phyloP scores from a whole-genome alignment of 2,329 filamentous ascomycete species.

The Fusarium musae region DNA sequence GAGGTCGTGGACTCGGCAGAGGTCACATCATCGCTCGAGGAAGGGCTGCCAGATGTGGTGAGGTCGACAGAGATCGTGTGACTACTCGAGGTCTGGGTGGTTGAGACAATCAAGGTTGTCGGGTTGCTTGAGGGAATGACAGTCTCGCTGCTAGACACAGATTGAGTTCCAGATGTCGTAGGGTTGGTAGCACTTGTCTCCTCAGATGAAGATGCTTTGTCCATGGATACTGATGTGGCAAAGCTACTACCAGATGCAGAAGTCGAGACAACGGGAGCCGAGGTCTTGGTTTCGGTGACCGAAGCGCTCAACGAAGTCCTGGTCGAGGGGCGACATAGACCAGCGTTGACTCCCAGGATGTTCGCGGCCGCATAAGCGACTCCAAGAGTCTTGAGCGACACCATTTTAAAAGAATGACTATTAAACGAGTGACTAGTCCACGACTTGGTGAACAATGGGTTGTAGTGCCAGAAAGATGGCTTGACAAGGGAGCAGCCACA shows the following conservation, averaged over 20 bases:
- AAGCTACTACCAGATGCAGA: neutral
- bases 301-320: neutral
- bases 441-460: neutral
- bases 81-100: neutral
- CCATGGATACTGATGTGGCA: fast-evolving
- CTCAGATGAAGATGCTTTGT: fast-evolving
- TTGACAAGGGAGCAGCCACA: too few species aligned
- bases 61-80: neutral
- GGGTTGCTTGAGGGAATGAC: neutral
- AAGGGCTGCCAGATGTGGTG: neutral
- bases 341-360: neutral
- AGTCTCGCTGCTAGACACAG: neutral
- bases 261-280: neutral
- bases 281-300: neutral
- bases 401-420: slow-evolving; percentile 11
- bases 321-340: neutral
- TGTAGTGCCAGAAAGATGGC: neutral
- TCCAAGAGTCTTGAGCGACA: neutral
- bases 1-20: neutral
- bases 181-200: neutral
- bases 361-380: neutral
- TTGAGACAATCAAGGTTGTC: neutral
- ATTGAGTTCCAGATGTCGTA: neutral
- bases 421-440: neutral
- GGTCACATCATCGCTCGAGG: neutral